Base-by-base conservation (phyloP, 139 green algal species). In the Haematococcus lacustris region DNA sequence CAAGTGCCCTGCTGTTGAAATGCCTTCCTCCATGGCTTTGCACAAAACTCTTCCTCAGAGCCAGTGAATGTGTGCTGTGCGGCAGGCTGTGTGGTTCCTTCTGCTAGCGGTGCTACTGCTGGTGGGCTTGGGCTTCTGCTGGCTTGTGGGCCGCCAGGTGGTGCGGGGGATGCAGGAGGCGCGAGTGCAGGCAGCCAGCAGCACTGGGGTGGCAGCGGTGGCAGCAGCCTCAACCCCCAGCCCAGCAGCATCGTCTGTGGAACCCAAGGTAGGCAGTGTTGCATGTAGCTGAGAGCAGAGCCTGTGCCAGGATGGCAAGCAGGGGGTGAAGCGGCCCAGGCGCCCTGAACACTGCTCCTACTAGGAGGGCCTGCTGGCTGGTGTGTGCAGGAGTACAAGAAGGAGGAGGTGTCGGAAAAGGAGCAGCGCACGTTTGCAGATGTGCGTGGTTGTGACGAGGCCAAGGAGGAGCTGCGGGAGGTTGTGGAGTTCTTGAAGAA, bases 401-500 rank as follows among this genome's bases (percentile, higher is more conserved):
- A 81, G 35, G 85, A 90, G 38, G 83, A 88, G 73, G 50, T 90
- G 72, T 72, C 82, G 23, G 85, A 90, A 40, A 85, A 83, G 68
- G 78, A 60, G 70, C 65, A 80, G 26, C 64, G 69, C 33, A 84
- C 35, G 26, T 94, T 93, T 66, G 79, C 73, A 51, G 88, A 94
- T 72, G 81, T 87, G 38, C 89, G 91, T 79, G 93, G 93, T 6
- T 95, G 92, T 76, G 86, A 95, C 38, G 94, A 98, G 83, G 91
- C 93, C 63, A 97, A 97, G 77, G 85, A 82, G 25, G 94, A 98
- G 87, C 86, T 98, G 65, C 76, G 92, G 78, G 83, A 83, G 71
- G 77, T 87, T 41, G 94, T 98, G 25, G 89, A 96, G 79, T 98
- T 96, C 78, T 85, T 98, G 23, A 92, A 93, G 66, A 80, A 87